Base-by-base conservation (phyloP, 306 rosid species). In the Trifolium dubium region DNA sequence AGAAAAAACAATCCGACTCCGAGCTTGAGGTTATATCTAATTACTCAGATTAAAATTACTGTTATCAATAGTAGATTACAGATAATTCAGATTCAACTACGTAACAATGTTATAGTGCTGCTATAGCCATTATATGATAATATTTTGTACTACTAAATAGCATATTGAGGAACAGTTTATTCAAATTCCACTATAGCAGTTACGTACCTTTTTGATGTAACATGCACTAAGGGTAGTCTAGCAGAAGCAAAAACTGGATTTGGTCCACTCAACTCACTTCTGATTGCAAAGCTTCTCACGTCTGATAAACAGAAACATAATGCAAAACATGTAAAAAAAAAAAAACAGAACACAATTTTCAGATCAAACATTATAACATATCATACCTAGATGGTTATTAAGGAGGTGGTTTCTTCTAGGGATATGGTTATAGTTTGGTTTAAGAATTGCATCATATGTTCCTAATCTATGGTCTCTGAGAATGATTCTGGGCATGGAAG, bases 401-500 rank as follows among this genome's bases (percentile, higher is more conserved):
- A 8, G 85, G 43, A 85, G 71, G 72, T 80, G 64, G 72, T 80
- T 84, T 71, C 29, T 76, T 59, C 74, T 51, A 50, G 82, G 46
- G 5, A 82, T 72, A 37, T 74, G 9, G n/a, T 14, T 72, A 77
- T 70, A 72, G 64, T 32, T 71, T 3, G 84, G 79, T 28, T 77
- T 77, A 61, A 29, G 80, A 28, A 84, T 44, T 14, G 84, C 54
- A 64, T 84, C 76, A 65, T 30, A 49, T 2, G 82, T 12, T 14
- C 71, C 76, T 3, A 81, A 12, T 71, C 67, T 81, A 75, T 80
- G 77, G 72, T 85, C 90, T 59, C 77, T 83, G 83, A 82, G 63
- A 82, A 83, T 84, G 67, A 78, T 12, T 55, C 82, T 77, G 43
- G 96, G 81, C 51, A 87, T 71, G 80, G 91, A 87, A 62, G 91